Percentiles rank a stretch among this genome's conserved stretches.
These are phyloP conservation scores for Lipomyces starkeyi DNA, from an alignment of 805 yeast genomes.

Conservation along the genomic window DNA sequence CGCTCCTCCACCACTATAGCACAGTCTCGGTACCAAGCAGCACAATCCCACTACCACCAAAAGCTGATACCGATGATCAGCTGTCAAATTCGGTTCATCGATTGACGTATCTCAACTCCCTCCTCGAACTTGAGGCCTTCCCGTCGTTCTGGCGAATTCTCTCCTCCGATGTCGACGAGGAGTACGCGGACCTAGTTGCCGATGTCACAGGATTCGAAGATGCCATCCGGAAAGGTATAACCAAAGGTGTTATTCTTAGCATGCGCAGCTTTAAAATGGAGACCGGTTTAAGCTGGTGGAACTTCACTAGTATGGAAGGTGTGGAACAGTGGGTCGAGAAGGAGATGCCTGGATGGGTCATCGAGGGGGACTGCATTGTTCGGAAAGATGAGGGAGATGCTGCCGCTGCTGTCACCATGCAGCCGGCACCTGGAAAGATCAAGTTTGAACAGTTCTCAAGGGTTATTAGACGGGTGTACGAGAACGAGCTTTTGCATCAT, in stretches of 20 bases:
- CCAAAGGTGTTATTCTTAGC: constrained; percentile 43
- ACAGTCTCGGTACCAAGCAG: constrained; percentile 35
- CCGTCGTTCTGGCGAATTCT: constrained; percentile 46
- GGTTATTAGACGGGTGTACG: constrained; percentile 45
- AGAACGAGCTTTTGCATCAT: constrained; percentile 29
- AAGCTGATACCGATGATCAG: constrained; percentile 24
- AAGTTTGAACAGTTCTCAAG: constrained; percentile 44
- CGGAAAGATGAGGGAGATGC: constrained; percentile 44
- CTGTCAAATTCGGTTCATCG: constrained; percentile 31
- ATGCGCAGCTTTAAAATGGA: constrained; percentile 41
- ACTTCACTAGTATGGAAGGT: constrained; percentile 39
- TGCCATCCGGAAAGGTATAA: constrained; percentile 44
- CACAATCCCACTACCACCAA: constrained; percentile 32
- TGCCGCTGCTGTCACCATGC: constrained; percentile 34
- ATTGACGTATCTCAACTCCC: constrained; percentile 43
- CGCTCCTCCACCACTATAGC: constrained; percentile 41
- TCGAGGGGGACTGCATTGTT: constrained; percentile 40
- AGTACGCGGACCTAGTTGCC: constrained; percentile 46
- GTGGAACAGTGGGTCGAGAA: constrained; percentile 42
- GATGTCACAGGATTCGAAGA: constrained; percentile 47
- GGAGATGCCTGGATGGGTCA: constrained; percentile 42
- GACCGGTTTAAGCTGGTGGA: constrained; percentile 44
- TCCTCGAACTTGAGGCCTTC: constrained; percentile 45
- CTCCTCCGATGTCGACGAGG: constrained; percentile 44
- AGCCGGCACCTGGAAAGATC: constrained; percentile 33